These are phyloP conservation scores for Stemphylium lycopersici DNA, from an alignment of 2,329 filamentous ascomycete genomes.

Conservation along the genomic window DNA sequence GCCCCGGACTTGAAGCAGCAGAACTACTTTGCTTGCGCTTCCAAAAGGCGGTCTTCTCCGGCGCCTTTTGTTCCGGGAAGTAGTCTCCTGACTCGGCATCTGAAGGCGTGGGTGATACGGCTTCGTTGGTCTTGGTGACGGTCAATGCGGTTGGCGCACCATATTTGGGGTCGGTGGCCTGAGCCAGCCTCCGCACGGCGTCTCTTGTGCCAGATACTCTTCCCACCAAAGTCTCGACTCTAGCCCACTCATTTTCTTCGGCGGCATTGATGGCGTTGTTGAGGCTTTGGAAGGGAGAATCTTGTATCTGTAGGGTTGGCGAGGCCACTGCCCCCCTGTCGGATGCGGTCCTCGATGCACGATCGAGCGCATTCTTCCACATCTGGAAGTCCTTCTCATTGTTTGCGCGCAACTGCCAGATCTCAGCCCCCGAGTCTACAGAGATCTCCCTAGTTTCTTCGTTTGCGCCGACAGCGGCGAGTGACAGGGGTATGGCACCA, in stretches of 20 bases:
- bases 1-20: conserved; percentile 49
- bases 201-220: conserved; percentile 87
- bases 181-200: conserved; percentile 82
- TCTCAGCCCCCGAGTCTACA: conserved; percentile 94
- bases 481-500: conserved; percentile 87
- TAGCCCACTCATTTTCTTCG: conserved; percentile 85
- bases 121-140: conserved; percentile 37
- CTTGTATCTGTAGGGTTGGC: conserved; percentile 37
- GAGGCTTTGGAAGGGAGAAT: conserved; percentile 26
- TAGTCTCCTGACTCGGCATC: conserved; percentile 61
- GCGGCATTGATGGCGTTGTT: conserved; percentile 45
- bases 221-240: conserved; percentile 83
- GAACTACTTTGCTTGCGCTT: conserved; percentile 77
- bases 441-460: conserved; percentile 89
- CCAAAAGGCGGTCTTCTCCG: conserved; percentile 82
- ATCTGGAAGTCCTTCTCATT: conserved; percentile 84
- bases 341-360: conserved; percentile 66
- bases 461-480: conserved; percentile 90
- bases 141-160: conserved; percentile 43
- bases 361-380: conserved; percentile 86
- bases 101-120: conserved; percentile 48
- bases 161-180: conserved; percentile 76
- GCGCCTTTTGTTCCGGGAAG: conserved; percentile 51
- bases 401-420: conserved; percentile 89
- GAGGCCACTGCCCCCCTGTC: conserved; percentile 29